Base-by-base conservation (phyloP, 139 green algal species). In the Tetradesmus obliquus region DNA sequence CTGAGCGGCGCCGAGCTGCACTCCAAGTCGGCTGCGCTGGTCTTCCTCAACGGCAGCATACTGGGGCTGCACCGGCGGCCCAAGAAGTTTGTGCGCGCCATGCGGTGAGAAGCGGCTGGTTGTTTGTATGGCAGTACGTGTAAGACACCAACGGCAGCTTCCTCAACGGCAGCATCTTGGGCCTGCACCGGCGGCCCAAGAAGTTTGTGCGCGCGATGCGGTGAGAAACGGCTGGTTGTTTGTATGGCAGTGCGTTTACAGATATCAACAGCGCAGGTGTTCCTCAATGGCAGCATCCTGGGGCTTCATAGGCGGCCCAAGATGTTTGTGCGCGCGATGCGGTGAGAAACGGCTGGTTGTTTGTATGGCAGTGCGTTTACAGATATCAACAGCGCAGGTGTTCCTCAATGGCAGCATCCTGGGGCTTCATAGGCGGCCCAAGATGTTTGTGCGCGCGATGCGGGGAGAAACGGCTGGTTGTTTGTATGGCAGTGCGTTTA, bases 11-110 rank as follows among this genome's bases (percentile, higher is more conserved):
- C 93, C 3, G 97, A 99, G 95, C 93, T 99, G 84, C 97, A 98
- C 89, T 83, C 90, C 66, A 91, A 84, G 22, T 93, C 92, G 66
- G 81, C 94, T 6, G 95, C 96, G 20, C 85, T 98, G 5, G 97
- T 99, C 51, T 98, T 99, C 90, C 96, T 99, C 62, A 99, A 99
- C 54, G 98, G 98, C 74, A 95, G 88, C 81, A 97, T 99, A 22
- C 87, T 99, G 55, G 98, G 98, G 2, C 91, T 97, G 71, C 95
- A 97, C 92, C 88, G 62, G 80, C 71, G 87, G 53, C 87, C 87
- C 79, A 60, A 91, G 22, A 84, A 89, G 84, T 89, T 89, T 62
- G 84, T 89, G 60, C 32, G 84, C 17, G 84, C 60, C 3, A 89
- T 89, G 84, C 82, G 84, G 84, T 76, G 66, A 24, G 66, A 74